Evolutionary conservation across 2,329 filamentous ascomycete species (phyloP).

Genomic region (Penicillium aurantiogriseum): DNA sequence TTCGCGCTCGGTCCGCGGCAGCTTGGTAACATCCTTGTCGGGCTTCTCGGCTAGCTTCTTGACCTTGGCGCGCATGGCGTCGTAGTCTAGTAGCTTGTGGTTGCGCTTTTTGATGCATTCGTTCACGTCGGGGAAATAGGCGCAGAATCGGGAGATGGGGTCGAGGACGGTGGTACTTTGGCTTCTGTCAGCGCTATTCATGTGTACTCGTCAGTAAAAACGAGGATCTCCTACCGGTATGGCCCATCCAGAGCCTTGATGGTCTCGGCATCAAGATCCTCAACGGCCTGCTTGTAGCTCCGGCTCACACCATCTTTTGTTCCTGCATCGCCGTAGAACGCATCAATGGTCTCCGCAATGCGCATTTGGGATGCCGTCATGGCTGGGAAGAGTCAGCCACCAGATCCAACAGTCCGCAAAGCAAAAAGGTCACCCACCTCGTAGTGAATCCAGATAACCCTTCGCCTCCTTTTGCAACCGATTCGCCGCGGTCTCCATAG

Average conservation of each 20-base stretch:
- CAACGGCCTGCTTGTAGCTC: constrained; percentile 97
- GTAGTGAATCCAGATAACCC: constrained; percentile 91
- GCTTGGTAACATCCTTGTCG: constrained; percentile 95
- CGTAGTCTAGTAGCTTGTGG: constrained; percentile 98
- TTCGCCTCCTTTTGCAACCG: constrained; percentile 97
- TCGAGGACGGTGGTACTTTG: constrained; percentile 83
- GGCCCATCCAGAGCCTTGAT: constrained; percentile 98
- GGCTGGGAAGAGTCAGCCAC: constrained; percentile 52
- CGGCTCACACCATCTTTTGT: constrained; percentile 92
- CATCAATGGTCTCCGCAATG: constrained; percentile 98
- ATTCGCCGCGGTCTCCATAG: constrained; percentile 91
- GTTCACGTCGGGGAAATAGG: constrained; percentile 98
- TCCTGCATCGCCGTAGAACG: constrained; percentile 95
- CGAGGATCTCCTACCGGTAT: constrained; percentile 61
- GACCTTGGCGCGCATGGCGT: constrained; percentile 90
- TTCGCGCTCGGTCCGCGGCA: constrained; percentile 94
- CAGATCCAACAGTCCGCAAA: neutral
- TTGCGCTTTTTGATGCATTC: constrained; percentile 99
- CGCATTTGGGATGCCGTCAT: constrained; percentile 99
- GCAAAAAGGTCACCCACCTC: constrained; percentile 57
- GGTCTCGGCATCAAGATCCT: constrained; percentile 95
- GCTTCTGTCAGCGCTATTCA: constrained; percentile 1
- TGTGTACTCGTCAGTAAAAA: neutral
- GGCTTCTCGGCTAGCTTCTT: constrained; percentile 97
- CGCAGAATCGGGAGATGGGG: constrained; percentile 92